A percentile compares a stretch with the other conserved stretches of the same genome.
Evolutionary conservation across 805 yeast species (phyloP).

Genomic region (Teunomyces gatunensis): DNA sequence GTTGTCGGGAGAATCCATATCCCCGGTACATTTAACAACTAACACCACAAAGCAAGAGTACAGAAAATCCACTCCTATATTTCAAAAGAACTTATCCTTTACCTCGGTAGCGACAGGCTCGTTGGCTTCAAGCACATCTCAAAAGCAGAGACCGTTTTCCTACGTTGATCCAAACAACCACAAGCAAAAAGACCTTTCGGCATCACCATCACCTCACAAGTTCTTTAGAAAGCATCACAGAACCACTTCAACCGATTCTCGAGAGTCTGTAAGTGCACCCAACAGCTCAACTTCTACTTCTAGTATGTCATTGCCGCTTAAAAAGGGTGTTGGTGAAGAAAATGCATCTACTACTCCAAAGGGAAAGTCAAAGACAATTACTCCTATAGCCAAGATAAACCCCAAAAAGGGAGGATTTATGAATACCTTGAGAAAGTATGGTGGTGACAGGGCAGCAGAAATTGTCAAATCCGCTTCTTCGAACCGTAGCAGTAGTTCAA

Average conservation of each 20-base stretch:
- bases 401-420: constrained; percentile 32
- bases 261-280: constrained; percentile 6
- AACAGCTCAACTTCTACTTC: constrained; percentile 22
- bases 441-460: constrained; percentile 39
- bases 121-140: constrained; percentile 11
- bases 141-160: constrained; percentile 37
- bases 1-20: constrained; percentile 16
- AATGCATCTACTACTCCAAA: neutral
- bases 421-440: constrained; percentile 39
- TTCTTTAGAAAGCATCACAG: constrained; percentile 65
- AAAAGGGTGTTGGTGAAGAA: neutral
- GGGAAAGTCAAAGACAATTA: neutral
- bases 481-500: constrained; percentile 3
- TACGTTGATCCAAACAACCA: constrained; percentile 31
- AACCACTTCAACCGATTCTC: constrained; percentile 44
- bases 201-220: constrained; percentile 28
- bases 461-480: constrained; percentile 21
- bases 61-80: constrained; percentile 32
- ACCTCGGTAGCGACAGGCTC: constrained; percentile 12
- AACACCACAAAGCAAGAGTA: constrained; percentile 21
- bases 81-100: constrained; percentile 19
- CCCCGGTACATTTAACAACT: constrained; percentile 9
- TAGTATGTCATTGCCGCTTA: constrained; percentile 1
- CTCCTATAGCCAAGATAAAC: neutral
- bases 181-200: constrained; percentile 19